phyloP scores from a whole-genome alignment of 208 protist species.

The Trypanosoma platydactyli region DNA sequence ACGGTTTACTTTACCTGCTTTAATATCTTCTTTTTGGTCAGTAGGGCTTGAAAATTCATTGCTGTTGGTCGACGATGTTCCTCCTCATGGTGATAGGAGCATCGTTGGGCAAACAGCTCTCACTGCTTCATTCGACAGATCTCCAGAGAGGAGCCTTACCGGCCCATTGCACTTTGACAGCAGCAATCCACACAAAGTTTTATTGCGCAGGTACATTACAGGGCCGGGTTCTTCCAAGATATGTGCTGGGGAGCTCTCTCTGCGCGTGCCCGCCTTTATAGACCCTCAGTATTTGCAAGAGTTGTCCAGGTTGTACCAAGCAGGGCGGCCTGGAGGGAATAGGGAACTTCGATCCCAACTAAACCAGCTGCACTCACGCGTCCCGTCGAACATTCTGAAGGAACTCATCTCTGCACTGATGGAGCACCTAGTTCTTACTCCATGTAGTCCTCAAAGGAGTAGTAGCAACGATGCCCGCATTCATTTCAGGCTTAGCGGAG shows the following conservation, averaged over 20 bases:
- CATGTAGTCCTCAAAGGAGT: neutral
- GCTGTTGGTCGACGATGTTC: slow-evolving; percentile 51
- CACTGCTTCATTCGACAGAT: slow-evolving; percentile 55
- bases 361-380: slow-evolving; percentile 38
- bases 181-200: slow-evolving; percentile 49
- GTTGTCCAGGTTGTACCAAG: slow-evolving; percentile 38
- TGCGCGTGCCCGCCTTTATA: slow-evolving; percentile 62
- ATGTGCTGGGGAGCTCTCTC: slow-evolving; percentile 46
- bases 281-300: slow-evolving; percentile 44
- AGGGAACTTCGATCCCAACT: slow-evolving; percentile 45
- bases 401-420: slow-evolving; percentile 59
- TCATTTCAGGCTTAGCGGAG: slow-evolving; percentile 76
- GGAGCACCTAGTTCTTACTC: slow-evolving; percentile 16
- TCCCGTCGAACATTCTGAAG: slow-evolving; percentile 38
- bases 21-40: slow-evolving; percentile 49
- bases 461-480: slow-evolving; percentile 30
- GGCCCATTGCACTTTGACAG: slow-evolving; percentile 58
- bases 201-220: slow-evolving; percentile 63
- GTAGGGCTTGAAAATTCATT: slow-evolving; percentile 62
- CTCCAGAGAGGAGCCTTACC: slow-evolving; percentile 41
- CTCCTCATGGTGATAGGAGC: neutral
- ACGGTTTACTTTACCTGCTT: slow-evolving; percentile 58
- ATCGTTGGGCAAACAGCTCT: slow-evolving; percentile 21
- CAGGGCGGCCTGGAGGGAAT: slow-evolving; percentile 10
- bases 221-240: slow-evolving; percentile 33